Evolutionary conservation across 257 asterid species (phyloP).

Genomic region (Anisodus acutangulus): DNA sequence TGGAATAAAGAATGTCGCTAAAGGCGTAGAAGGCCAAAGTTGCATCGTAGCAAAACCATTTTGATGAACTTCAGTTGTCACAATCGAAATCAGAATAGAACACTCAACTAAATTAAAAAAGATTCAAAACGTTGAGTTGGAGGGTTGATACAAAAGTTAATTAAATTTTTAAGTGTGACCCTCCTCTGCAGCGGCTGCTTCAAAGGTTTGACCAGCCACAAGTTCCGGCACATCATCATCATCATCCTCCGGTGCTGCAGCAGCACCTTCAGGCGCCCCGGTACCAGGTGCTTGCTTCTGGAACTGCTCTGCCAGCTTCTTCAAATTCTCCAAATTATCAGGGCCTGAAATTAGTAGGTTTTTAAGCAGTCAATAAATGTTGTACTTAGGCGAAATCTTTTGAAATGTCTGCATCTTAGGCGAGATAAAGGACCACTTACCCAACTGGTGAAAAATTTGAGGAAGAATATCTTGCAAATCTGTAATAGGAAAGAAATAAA

Average conservation of each 20-base stretch:
- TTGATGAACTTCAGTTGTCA: not conserved
- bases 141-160: slow-evolving; percentile 46
- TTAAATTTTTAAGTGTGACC: slow-evolving; percentile 35
- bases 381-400: not conserved
- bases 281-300: slow-evolving; percentile 66
- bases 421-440: slow-evolving; percentile 7
- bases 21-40: not conserved
- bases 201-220: slow-evolving; percentile 66
- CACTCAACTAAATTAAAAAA: slow-evolving; percentile 30
- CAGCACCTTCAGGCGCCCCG: slow-evolving; percentile 38
- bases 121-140: slow-evolving; percentile 35
- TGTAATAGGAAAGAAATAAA: slow-evolving; percentile 5
- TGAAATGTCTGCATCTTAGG: not conserved
- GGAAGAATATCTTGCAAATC: slow-evolving; percentile 42
- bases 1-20: not conserved
- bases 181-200: slow-evolving; percentile 76
- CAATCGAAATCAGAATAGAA: slow-evolving; percentile 23
- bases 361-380: not conserved
- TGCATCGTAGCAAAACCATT: not conserved
- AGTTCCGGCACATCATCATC: slow-evolving; percentile 79
- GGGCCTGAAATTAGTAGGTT: slow-evolving; percentile 50
- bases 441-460: slow-evolving; percentile 37
- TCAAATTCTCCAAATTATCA: slow-evolving; percentile 70
- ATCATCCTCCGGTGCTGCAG: slow-evolving; percentile 48
- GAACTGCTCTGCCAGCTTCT: slow-evolving; percentile 75